Conservation (phyloP, 306 rosid genomes). For the Ziziphus jujuba region DNA sequence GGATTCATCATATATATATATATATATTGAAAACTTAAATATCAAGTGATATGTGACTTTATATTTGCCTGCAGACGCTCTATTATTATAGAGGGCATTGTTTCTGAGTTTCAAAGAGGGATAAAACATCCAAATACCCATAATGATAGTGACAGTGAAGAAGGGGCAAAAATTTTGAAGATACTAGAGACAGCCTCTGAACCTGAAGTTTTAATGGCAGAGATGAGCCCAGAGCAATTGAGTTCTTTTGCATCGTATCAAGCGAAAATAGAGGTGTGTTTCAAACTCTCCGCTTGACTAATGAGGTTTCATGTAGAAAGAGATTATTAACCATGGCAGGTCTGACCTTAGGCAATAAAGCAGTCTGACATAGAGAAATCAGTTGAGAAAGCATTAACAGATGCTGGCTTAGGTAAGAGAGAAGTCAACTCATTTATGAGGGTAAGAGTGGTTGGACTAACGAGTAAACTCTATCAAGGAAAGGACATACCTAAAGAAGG, state of each 20-base stretch:
- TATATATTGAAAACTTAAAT: background rate
- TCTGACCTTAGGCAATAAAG: constrained; percentile 58
- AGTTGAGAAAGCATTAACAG: constrained; percentile 71
- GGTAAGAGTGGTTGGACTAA: constrained; percentile 77
- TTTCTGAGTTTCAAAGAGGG: constrained; percentile 65
- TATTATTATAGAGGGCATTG: constrained; percentile 56
- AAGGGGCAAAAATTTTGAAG: constrained; percentile 75
- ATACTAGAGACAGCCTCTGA: constrained; percentile 80
- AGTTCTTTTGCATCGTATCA: constrained; percentile 65
- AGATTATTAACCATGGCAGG: constrained; percentile 32
- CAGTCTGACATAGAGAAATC: constrained; percentile 69
- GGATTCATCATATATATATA: too few relatives aligned
- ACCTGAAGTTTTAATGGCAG: constrained; percentile 92
- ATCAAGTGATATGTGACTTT: background rate
- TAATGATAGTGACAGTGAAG: constrained; percentile 62
- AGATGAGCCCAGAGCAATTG: constrained; percentile 84
- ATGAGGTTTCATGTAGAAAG: constrained; percentile 22
- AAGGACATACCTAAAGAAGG: constrained; percentile 64
- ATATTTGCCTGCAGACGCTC: constrained; percentile 48
- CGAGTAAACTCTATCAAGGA: constrained; percentile 30
- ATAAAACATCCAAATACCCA: constrained; percentile 30
- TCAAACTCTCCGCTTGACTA: constrained; percentile 19
- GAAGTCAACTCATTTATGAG: constrained; percentile 76
- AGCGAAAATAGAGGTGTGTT: constrained; percentile 69
- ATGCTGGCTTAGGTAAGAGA: constrained; percentile 64